Percentiles rank a stretch among this genome's conserved stretches.
Evolutionary conservation across 345 rosid genomes (phyloP).

Genomic region (Carallia pectinifolia): DNA sequence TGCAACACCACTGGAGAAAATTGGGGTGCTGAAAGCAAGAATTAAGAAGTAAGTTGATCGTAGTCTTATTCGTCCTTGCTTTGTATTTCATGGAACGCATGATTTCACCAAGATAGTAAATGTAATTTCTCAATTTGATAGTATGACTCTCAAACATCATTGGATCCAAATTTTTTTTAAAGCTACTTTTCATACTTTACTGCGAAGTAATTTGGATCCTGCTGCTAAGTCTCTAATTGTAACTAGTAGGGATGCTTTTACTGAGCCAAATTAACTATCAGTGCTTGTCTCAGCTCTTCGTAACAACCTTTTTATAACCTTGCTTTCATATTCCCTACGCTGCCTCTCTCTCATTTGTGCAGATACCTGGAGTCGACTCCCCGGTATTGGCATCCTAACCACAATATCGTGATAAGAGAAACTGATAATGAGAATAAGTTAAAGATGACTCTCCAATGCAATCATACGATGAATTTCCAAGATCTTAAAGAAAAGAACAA

Average conservation of each 20-base stretch:
- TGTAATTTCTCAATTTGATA: too few species aligned
- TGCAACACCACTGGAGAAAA: slow-evolving; percentile 48
- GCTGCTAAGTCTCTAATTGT: too few species aligned
- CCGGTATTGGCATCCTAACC: slow-evolving; percentile 42
- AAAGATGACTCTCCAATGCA: slow-evolving; percentile 35
- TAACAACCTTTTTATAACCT: too few species aligned
- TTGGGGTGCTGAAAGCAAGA: slow-evolving; percentile 50
- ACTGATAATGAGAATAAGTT: slow-evolving; percentile 54
- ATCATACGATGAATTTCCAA: slow-evolving; percentile 61
- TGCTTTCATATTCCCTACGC: background rate
- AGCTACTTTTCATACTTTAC: too few species aligned
- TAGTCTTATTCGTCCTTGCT: background rate
- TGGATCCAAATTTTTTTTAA: background rate
- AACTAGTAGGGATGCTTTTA: too few species aligned
- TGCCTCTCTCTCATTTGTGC: background rate
- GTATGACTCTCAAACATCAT: too few species aligned
- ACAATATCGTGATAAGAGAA: slow-evolving; percentile 42
- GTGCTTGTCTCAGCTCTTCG: too few species aligned
- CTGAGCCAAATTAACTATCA: too few species aligned
- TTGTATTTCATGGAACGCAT: too few species aligned
- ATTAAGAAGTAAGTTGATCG: slow-evolving; percentile 41
- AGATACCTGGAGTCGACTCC: slow-evolving; percentile 47
- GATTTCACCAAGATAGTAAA: too few species aligned
- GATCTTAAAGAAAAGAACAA: slow-evolving; percentile 43
- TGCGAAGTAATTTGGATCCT: too few species aligned